Base-by-base conservation (phyloP, 2,329 filamentous ascomycete species). In the Tolypocladium ovalisporum region DNA sequence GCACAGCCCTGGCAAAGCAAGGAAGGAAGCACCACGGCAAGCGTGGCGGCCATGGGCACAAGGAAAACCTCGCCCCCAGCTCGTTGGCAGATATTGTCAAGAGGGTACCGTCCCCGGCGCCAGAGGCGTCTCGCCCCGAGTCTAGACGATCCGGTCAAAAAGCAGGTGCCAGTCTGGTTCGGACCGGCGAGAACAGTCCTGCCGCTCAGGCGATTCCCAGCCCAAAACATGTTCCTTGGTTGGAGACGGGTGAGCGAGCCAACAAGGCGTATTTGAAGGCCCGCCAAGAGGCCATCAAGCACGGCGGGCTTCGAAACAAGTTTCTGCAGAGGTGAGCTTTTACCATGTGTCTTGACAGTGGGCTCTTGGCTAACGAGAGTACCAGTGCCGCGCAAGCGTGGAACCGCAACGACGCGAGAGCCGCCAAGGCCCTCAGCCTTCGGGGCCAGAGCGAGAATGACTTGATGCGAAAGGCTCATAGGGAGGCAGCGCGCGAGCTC, bases 381-480 rank as follows among this genome's bases (percentile, higher is more conserved):
- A 27, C 47, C 61, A 95, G 92, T 71, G 94, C 94, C 63, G 93
- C 93, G 10, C 93, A 97, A 79, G 94, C 94, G 27, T 99, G 94
- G 93, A 97, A 97, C 70, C 88, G 94, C 58, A 97, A 97, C 67
- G 94, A 99, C 71, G 93, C 94, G 44, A 87, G 94, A 61, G 93
- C 94, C 22, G 94, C 94, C 60, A 97, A 97, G 76, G 93, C 93
- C 36, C 82, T 97, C 54, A 96, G 90, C 66, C 83, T 97, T 52
- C 88, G 94, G 35, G 94, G 94, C 15, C 94, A 97, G 73, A 94
- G 90, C 64, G 94, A 99, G 75, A 97, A 99, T 67, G 90, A 96
- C 64, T 81, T 95, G 40, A 99, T 99, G 94, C 86, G 92, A 62
- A 95, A 96, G 76, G 93, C 92, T 52, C 94, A 99, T 69, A 87